Conservation (phyloP, 176 grass and related monocot species). For the Eragrostis nindensis region DNA sequence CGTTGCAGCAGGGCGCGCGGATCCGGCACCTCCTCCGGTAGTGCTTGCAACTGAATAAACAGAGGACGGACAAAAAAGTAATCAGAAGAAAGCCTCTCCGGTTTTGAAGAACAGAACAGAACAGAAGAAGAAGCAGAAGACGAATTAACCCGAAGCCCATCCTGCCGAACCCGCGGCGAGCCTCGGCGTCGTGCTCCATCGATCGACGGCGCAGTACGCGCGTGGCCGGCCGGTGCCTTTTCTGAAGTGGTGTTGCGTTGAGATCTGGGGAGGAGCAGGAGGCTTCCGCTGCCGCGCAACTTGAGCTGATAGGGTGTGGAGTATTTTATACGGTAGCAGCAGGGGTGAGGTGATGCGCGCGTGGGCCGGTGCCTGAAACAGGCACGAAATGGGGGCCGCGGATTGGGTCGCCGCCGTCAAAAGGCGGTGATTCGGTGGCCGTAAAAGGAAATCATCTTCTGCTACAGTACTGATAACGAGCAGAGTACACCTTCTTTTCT, state of each 20-base stretch:
- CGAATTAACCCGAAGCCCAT: slow-evolving; percentile 82
- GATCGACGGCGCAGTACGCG: background rate
- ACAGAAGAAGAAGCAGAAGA: background rate
- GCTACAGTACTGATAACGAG: too few relatives aligned
- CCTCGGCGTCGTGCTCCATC: slow-evolving; percentile 48
- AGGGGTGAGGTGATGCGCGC: background rate
- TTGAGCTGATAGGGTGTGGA: too few relatives aligned
- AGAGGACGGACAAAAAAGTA: background rate
- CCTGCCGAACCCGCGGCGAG: slow-evolving; percentile 68
- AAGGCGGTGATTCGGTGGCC: background rate
- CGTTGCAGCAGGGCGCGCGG: slow-evolving; percentile 82
- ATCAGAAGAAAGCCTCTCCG: background rate
- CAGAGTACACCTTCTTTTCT: background rate
- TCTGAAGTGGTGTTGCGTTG: background rate
- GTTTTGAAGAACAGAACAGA: background rate
- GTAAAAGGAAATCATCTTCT: slow-evolving; percentile 26
- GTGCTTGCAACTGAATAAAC: slow-evolving; percentile 99
- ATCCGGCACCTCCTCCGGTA: slow-evolving; percentile 86
- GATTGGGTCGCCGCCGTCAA: slow-evolving; percentile 29
- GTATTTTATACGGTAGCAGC: slow-evolving; percentile 2
- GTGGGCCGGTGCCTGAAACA: background rate
- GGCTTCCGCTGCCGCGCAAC: slow-evolving; percentile 10
- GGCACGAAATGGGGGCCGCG: slow-evolving; percentile 33
- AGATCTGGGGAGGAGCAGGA: slow-evolving; percentile 21
- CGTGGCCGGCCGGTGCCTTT: too few relatives aligned